Percentiles rank a stretch among this genome's conserved stretches.
Evolutionary conservation across 1,139 yeast species (phyloP).

Genomic region (Blastobotrys ciferrii): DNA sequence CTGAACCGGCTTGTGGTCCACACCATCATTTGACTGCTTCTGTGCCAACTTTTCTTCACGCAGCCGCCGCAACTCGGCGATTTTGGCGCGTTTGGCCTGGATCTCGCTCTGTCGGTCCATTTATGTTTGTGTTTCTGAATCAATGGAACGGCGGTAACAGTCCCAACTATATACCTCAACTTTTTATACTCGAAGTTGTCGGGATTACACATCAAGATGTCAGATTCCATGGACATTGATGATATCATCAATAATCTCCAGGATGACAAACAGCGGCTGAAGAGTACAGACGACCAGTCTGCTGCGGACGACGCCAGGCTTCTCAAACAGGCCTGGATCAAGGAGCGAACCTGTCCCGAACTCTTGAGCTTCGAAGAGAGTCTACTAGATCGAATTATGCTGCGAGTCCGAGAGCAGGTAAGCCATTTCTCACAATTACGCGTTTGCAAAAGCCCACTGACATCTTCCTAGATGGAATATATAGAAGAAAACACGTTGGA

Average conservation of each 20-base stretch:
- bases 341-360: constrained; percentile 85
- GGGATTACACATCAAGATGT: background rate
- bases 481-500: constrained; percentile 62
- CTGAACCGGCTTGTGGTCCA: constrained; percentile 1
- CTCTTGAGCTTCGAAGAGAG: constrained; percentile 66
- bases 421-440: background rate
- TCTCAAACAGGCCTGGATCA: constrained; percentile 69
- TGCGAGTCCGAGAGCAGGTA: constrained; percentile 57
- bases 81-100: constrained; percentile 47
- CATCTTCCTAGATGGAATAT: constrained; percentile 48
- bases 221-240: constrained; percentile 25
- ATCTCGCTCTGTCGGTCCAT: constrained; percentile 41
- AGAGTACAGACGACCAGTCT: constrained; percentile 13
- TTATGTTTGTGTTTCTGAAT: constrained; percentile 10
- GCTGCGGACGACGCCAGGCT: constrained; percentile 28
- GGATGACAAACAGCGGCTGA: constrained; percentile 15
- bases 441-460: background rate
- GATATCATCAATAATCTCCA: constrained; percentile 29
- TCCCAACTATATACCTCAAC: no score
- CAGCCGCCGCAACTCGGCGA: constrained; percentile 43
- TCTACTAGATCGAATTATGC: constrained; percentile 56
- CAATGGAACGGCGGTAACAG: background rate
- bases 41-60: constrained; percentile 11
- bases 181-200: background rate
- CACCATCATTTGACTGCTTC: background rate